Evolutionary conservation across 495 filamentous ascomycete genomes (phyloP).

Genomic region (Xylaria grammica): DNA sequence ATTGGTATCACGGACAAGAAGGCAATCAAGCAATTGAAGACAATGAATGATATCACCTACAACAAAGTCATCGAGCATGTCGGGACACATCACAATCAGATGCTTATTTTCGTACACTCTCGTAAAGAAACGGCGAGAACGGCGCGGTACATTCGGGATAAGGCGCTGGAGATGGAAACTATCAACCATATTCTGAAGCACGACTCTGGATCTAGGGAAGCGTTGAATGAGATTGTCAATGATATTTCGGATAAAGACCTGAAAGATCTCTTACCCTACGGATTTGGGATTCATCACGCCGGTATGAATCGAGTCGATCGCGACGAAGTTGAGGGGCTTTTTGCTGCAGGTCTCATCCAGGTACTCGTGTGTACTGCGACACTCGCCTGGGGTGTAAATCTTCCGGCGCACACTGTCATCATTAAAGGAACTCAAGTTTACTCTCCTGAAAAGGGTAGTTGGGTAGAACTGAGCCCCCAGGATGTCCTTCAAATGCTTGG

Average conservation of each 20-base stretch:
- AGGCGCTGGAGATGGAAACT: conserved; percentile 92
- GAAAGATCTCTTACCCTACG: conserved; percentile 94
- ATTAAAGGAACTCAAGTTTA: conserved; percentile 98
- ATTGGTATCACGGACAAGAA: conserved; percentile 98
- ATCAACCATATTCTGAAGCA: conserved; percentile 94
- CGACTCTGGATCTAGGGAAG: conserved; percentile 89
- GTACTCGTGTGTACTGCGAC: conserved; percentile 98
- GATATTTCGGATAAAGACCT: conserved; percentile 83
- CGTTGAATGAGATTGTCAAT: conserved; percentile 83
- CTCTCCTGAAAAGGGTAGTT: conserved; percentile 97
- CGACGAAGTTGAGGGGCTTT: conserved; percentile 93
- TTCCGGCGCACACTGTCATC: conserved; percentile 93
- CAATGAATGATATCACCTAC: conserved; percentile 99
- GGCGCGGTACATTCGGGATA: conserved; percentile 92
- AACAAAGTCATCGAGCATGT: conserved; percentile 98
- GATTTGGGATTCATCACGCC: conserved; percentile 97
- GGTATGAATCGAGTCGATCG: conserved; percentile 93
- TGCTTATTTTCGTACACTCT: conserved; percentile 99
- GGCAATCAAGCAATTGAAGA: conserved; percentile 98
- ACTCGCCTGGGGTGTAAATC: conserved; percentile 93
- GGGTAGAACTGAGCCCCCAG: conserved; percentile 97
- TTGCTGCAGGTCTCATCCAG: conserved; percentile 86
- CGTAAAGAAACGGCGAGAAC: conserved; percentile 98
- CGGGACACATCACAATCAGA: conserved; percentile 86
- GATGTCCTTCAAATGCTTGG: conserved; percentile 99